Base-by-base conservation (phyloP, 1,284 basidiomycete genomes). In the Moesziomyces sp. region DNA sequence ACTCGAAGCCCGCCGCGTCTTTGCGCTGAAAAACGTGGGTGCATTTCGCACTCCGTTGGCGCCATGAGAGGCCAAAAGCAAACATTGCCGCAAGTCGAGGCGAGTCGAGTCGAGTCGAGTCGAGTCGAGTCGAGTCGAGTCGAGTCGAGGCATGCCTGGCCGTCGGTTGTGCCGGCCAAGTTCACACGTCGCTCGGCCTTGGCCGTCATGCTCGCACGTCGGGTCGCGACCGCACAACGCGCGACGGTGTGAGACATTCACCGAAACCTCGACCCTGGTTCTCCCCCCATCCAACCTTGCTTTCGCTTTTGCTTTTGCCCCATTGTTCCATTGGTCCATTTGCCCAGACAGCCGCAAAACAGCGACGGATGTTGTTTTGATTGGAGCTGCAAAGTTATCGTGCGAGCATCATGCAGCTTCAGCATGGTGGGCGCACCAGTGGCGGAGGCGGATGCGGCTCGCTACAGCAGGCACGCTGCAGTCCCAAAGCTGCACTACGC, bases 181-280 rank as follows among this genome's bases (percentile, higher is more conserved):
- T 40, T 40, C 38, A 40, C 38, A 40, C 38, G 38, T 40, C 38
- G 38, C 26, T 28, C 26, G 26, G 26, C 6, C 26, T 7, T 28
- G 26, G 26, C 26, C 26, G 26, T 5, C 26, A 26, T 38, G 35
- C 16, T 38, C 4, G 35, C 35, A 14, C 38, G 38, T 40, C 16
- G 16, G 16, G 38, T 18, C 38, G 38, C 11, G 23, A 28, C 45
- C 16, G 23, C 45, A 4, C 23, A 46, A 26, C 19, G 16, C 44
- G 13, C 30, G 23, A 46, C 23, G 2, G 30, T 34, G 6, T 56
- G 54, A 56, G 46, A 56, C 54, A 49, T 56, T 49, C 54, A 44
- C 44, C 52, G 52, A 54, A 34, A 54, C 52, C 52, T 54, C 52
- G 52, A 53, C 44, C n/a, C 30, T 24, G 11, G 3, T 18, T 7